These are phyloP conservation scores for Beauveria bassiana DNA, from an alignment of 2,329 filamentous ascomycete species.

Conservation along the genomic window DNA sequence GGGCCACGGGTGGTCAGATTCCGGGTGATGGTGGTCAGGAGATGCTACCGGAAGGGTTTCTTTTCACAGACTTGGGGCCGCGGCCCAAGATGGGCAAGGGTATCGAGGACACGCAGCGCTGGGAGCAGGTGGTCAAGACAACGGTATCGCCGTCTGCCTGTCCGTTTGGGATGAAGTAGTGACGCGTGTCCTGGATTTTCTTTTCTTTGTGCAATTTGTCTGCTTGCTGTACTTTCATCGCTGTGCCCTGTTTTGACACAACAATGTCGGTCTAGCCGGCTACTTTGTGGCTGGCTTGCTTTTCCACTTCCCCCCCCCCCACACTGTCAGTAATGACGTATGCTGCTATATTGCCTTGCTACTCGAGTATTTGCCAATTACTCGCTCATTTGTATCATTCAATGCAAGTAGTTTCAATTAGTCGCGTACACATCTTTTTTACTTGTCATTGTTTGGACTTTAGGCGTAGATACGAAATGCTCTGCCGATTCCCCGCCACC, in stretches of 20 bases:
- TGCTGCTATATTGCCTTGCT: not conserved
- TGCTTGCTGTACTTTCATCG: no score
- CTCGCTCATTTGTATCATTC: no score
- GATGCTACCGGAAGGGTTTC: conserved; percentile 42
- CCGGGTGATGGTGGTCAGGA: conserved; percentile 33
- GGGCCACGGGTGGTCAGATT: conserved; percentile 35
- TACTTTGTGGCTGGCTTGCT: no score
- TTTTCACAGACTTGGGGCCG: conserved; percentile 56
- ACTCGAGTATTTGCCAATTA: no score
- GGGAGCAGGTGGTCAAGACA: conserved; percentile 33
- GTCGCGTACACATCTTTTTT: not conserved
- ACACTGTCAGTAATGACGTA: no score
- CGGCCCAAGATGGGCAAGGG: conserved; percentile 44
- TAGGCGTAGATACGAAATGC: not conserved
- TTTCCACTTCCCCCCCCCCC: no score
- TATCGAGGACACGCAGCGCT: conserved; percentile 2
- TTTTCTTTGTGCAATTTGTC: no score
- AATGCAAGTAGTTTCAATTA: not conserved
- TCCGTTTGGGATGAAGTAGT: conserved; percentile 28
- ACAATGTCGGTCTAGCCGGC: no score
- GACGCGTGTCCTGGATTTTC: not conserved
- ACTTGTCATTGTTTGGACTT: no score
- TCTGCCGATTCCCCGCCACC: not conserved
- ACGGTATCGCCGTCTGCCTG: conserved; percentile 31
- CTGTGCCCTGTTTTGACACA: no score